These are phyloP conservation scores for Cordyceps pruinosa DNA, from an alignment of 2,329 filamentous ascomycete species.

Conservation along the genomic window DNA sequence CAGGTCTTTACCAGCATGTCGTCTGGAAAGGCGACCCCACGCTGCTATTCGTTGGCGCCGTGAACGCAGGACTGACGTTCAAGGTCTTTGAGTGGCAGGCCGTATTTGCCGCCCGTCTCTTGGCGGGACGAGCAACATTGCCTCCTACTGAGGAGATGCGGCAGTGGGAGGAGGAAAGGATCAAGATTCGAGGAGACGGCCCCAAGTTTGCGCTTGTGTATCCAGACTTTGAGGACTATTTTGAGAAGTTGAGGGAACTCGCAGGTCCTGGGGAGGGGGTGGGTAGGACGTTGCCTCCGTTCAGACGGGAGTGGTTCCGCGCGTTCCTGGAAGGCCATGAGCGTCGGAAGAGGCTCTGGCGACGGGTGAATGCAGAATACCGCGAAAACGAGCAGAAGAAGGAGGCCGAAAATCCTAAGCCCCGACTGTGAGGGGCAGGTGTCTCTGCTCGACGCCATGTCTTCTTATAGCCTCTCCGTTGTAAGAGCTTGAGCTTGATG, in stretches of 20 bases:
- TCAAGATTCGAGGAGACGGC: conserved; percentile 48
- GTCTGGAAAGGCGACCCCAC: conserved; percentile 48
- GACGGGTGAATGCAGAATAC: neutral
- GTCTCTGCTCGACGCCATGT: neutral
- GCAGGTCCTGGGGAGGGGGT: conserved; percentile 40
- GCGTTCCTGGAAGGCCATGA: conserved; percentile 49
- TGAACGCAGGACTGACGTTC: conserved; percentile 53
- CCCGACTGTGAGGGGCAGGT: neutral
- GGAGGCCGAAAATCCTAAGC: neutral
- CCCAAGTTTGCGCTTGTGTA: conserved; percentile 48
- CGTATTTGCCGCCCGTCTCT: conserved; percentile 51
- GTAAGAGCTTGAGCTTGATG: no score
- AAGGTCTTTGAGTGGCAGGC: conserved; percentile 65
- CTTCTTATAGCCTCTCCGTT: neutral
- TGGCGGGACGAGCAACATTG: conserved; percentile 46
- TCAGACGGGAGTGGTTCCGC: conserved; percentile 39
- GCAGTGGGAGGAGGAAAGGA: conserved; percentile 50
- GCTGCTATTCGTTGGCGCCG: conserved; percentile 52
- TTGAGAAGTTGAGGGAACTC: conserved; percentile 46
- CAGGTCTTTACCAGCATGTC: conserved; percentile 51
- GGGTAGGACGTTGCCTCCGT: conserved; percentile 40
- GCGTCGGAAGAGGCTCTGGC: conserved; percentile 35
- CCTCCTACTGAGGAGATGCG: conserved; percentile 43
- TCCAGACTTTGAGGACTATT: conserved; percentile 59
- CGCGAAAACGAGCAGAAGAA: neutral